Evolutionary conservation across 305 asterid genomes (phyloP).

Genomic region (Solanum aculeatissimum): DNA sequence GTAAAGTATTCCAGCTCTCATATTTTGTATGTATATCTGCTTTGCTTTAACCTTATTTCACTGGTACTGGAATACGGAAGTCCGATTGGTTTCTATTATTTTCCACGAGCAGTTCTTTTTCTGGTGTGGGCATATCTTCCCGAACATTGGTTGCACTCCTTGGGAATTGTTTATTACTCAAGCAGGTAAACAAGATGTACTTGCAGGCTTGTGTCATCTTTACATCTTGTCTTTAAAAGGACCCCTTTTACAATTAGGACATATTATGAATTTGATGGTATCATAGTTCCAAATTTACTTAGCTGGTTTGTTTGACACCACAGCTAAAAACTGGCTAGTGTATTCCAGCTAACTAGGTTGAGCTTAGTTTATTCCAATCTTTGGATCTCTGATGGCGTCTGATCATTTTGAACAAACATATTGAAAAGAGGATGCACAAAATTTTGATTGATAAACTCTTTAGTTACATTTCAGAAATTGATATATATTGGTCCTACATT

Average conservation of each 20-base stretch:
- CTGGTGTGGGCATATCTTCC: constrained; percentile 87
- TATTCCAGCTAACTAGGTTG: background rate
- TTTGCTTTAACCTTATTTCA: background rate
- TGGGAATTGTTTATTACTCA: constrained; percentile 84
- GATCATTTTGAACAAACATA: background rate
- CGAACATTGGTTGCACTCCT: constrained; percentile 66
- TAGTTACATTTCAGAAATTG: background rate
- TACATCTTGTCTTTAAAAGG: background rate
- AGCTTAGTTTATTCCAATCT: background rate
- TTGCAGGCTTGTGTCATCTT: constrained; percentile 10
- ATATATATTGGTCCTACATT: background rate
- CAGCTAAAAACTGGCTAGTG: background rate
- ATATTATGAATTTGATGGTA: background rate
- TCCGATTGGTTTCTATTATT: background rate
- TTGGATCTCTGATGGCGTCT: background rate
- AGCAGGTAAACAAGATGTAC: constrained; percentile 50
- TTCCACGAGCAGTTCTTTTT: constrained; percentile 43
- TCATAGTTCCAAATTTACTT: background rate
- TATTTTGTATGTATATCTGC: background rate
- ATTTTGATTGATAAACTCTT: background rate
- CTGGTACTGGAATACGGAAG: background rate
- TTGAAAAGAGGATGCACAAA: background rate
- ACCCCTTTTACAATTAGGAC: background rate
- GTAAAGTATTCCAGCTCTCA: background rate
- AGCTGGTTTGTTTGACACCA: background rate